Evolutionary conservation across 2,329 filamentous ascomycete species (phyloP), one percentile per base, ranked within the genome.

Genomic region (Parascedosporium putredinis): DNA sequence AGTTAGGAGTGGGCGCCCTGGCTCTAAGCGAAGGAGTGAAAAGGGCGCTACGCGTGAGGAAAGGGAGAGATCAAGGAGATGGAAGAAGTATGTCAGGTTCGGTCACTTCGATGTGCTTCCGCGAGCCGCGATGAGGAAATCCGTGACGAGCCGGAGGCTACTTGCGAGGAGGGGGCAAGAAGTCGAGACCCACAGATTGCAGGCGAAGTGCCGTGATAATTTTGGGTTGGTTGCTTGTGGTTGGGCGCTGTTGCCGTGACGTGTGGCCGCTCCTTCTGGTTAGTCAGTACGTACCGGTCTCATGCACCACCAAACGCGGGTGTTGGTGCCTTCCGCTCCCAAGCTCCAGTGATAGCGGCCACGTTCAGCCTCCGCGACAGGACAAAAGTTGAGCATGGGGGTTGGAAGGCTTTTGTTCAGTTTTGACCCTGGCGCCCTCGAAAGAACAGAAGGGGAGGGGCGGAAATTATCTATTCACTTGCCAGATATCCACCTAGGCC

Each of bases 131-230:
- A n/a, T n/a, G n/a, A n/a, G n/a, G n/a, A n/a, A n/a, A n/a, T n/a
- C n/a, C n/a, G n/a, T 31, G 7, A 31, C 12, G 27, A 31, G 27
- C 27, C 27, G 27, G 27, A 31, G 27, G n/a, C n/a, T 36, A 36
- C 33, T 36, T 14, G 33, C 33, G 16, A 18, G 38, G 20, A 42
- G 12, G 38, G 16, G 38, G 38, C 16, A 20, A 10, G 3, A 22
- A 42, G 20, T 7, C 27, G 6, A 12, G 18, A 20, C 20, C 38
- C 16, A 16, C 38, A 20, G 38, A n/a, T n/a, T n/a, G n/a, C n/a
- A 42, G 20, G 38, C n/a, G 38, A 42, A 42, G 38, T 42, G 38
- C 38, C 38, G 38, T 42, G 38, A 42, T 42, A 42, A 42, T 42
- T 42, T 42, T 42, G 38, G 38, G 38, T 42, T 42, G 38, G n/a